A percentile compares a stretch with the other conserved stretches of the same genome.
These are phyloP conservation scores for Dryas alaskensis DNA, from an alignment of 306 rosid genomes.

Conservation along the genomic window DNA sequence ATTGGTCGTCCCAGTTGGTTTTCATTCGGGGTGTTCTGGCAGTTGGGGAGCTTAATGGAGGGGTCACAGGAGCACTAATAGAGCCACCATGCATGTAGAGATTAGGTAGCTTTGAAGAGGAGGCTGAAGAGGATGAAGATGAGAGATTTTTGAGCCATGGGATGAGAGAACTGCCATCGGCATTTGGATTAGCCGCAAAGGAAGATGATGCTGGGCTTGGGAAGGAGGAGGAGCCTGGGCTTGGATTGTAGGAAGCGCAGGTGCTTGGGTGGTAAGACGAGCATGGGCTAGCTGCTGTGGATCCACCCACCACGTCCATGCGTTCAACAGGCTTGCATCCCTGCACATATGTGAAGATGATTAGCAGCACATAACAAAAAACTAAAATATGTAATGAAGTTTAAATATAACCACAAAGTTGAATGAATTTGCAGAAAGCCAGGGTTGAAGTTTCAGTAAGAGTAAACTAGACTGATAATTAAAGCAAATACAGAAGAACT, in stretches of 20 bases:
- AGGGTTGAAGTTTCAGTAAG: background rate
- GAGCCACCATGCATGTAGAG: constrained; percentile 61
- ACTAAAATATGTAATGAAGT: background rate
- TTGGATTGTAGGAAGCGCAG: constrained; percentile 83
- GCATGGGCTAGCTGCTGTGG: constrained; percentile 63
- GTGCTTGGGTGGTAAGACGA: constrained; percentile 79
- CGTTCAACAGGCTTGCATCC: constrained; percentile 78
- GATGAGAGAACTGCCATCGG: constrained; percentile 68
- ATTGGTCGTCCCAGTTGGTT: constrained; percentile 59
- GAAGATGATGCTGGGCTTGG: constrained; percentile 79
- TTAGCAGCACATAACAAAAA: constrained; percentile 11
- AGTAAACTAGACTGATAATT: background rate
- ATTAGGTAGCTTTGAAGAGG: constrained; percentile 67
- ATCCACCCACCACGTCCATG: constrained; percentile 59
- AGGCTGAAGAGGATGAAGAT: constrained; percentile 67
- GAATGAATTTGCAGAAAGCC: constrained; percentile 2
- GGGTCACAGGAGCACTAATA: constrained; percentile 88
- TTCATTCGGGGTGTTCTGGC: constrained; percentile 63
- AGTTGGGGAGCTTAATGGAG: constrained; percentile 90
- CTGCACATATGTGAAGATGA: constrained; percentile 40
- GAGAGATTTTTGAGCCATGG: constrained; percentile 94
- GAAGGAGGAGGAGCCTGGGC: constrained; percentile 87
- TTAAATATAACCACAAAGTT: constrained; percentile 3
- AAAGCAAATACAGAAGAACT: background rate
- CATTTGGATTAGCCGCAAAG: constrained; percentile 50